Evolutionary conservation across 176 grass and related monocot species (phyloP).

Genomic region (Avena insularis): DNA sequence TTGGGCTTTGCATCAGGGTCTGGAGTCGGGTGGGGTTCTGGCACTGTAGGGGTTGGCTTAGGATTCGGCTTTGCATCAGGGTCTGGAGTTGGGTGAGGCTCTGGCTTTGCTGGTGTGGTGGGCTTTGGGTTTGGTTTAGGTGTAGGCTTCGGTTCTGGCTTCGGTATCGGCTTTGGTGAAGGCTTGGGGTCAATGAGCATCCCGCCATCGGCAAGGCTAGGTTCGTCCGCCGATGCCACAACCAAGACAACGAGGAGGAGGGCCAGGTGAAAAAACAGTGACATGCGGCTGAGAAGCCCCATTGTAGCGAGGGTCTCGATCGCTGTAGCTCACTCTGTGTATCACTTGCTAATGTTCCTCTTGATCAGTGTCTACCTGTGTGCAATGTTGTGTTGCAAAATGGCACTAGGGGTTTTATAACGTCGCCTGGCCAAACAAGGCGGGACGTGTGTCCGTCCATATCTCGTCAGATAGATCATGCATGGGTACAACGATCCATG

Average conservation of each 20-base stretch:
- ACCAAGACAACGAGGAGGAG: neutral
- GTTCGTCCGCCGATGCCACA: neutral
- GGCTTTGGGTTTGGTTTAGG: neutral
- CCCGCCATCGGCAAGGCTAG: neutral
- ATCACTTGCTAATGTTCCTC: neutral
- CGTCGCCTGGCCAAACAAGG: neutral
- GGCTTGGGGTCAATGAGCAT: neutral
- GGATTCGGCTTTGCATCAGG: neutral
- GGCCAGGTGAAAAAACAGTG: neutral
- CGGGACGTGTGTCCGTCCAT: neutral
- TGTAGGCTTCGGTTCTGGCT: neutral
- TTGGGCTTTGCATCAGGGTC: neutral
- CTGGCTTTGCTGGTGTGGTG: neutral
- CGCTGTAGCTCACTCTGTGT: neutral
- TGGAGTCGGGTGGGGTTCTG: neutral
- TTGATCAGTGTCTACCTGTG: neutral
- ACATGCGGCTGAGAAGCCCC: neutral
- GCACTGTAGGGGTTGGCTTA: neutral
- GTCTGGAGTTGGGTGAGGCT: neutral
- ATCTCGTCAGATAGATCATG: neutral
- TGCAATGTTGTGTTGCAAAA: neutral
- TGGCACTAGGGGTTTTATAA: neutral
- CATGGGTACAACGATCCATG: neutral
- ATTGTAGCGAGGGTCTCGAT: neutral
- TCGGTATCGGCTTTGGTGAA: neutral